phyloP scores from a whole-genome alignment of 2,329 filamentous ascomycete species.

The Pseudopithomyces chartarum region DNA sequence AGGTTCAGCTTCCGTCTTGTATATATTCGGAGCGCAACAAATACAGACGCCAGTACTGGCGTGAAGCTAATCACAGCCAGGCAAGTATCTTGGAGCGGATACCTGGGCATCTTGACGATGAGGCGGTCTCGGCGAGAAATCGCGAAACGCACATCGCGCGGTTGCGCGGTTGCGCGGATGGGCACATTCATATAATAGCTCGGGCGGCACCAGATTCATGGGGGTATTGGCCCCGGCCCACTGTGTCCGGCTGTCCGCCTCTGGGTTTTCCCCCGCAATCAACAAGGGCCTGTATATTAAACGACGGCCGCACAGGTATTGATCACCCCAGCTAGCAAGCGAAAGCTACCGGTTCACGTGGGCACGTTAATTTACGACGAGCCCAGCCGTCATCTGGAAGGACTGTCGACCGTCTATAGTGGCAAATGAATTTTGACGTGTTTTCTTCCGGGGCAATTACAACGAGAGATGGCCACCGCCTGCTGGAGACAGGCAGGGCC shows the following conservation, averaged over 20 bases:
- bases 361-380: slow-evolving; percentile 14
- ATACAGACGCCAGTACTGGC: slow-evolving; percentile 38
- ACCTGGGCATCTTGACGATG: slow-evolving; percentile 41
- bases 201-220: slow-evolving; percentile 13
- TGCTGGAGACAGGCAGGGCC: background rate
- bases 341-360: slow-evolving; percentile 14
- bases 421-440: slow-evolving; percentile 14
- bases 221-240: slow-evolving; percentile 16
- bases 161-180: slow-evolving; percentile 23
- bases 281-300: slow-evolving; percentile 17
- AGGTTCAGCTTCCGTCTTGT: slow-evolving; percentile 44
- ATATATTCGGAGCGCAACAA: slow-evolving; percentile 43
- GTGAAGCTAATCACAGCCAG: slow-evolving; percentile 44
- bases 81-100: slow-evolving; percentile 45
- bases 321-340: slow-evolving; percentile 16
- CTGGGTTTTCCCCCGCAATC: slow-evolving; percentile 18
- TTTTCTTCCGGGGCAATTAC: slow-evolving; percentile 1
- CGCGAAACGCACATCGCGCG: slow-evolving; percentile 37
- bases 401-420: slow-evolving; percentile 15
- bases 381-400: slow-evolving; percentile 13
- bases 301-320: slow-evolving; percentile 17
- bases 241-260: slow-evolving; percentile 13
- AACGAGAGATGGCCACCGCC: background rate
- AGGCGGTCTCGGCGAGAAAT: slow-evolving; percentile 27
- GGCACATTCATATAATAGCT: slow-evolving; percentile 35